Base-by-base conservation (phyloP, 495 filamentous ascomycete genomes). In the Aspergillus cavernicola region DNA sequence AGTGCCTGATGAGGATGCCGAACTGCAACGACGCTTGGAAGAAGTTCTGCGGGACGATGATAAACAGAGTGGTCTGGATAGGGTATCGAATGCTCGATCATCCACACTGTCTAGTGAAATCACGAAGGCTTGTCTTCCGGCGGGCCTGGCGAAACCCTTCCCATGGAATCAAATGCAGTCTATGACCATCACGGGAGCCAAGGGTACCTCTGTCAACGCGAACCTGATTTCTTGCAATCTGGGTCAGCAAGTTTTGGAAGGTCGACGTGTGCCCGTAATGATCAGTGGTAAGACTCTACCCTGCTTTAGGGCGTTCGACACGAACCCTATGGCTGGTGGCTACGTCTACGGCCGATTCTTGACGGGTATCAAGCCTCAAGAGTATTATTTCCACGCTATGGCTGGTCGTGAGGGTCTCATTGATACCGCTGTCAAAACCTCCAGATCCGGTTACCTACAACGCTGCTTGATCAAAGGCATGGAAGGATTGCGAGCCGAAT, bases 311-410 rank as follows among this genome's bases (percentile, higher is more conserved):
- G 89, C 93, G 5, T 97, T 84, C 59, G 95, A 97, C 48, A 90
- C 90, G 2, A 83, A 88, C 56, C 81, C 95, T 4, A 79, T 93
- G 62, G 93, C 95, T 28, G 95, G 93, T 57, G 95, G 95, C 24
- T 99, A 96, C 66, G 86, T 99, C 47, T 86, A 86, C 28, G 85
- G 95, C 67, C 91, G 95, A 66, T 99, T 97, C 81, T 89, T 99
- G 80, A 97, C 95, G 13, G 95, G 95, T 49, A 88, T 99, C 52
- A 85, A 92, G 51, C 95, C 95, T 22, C 95, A 99, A 66, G 95
- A 97, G 67, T 97, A 95, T 69, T 99, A 89, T 71, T 99, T 99
- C 81, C 95, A 99, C 82, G 89, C 92, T 65, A 99, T 99, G 95
- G 92, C 92, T 60, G 95, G 95, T 65, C 84, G 95, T 70, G 95